Percentiles rank a stretch among this genome's conserved stretches.
These are phyloP conservation scores for Schoenoplectus triqueter DNA, from an alignment of 202 grass and related monocot genomes.

Conservation along the genomic window DNA sequence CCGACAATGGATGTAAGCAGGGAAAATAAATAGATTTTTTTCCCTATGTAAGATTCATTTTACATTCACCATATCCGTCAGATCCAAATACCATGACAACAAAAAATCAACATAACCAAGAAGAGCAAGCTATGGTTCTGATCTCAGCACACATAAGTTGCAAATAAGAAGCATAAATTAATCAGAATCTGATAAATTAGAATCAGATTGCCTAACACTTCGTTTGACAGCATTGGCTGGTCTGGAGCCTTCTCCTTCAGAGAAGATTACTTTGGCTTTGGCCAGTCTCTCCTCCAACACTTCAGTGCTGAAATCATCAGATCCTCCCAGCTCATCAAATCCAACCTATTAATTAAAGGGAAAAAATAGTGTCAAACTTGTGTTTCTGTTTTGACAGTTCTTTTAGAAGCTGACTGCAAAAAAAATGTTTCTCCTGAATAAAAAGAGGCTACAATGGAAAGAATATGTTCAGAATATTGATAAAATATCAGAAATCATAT, in stretches of 20 bases:
- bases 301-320: constrained; percentile 75
- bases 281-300: constrained; percentile 75
- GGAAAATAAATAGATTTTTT: constrained; percentile 18
- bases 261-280: constrained; percentile 68
- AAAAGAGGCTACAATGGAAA: background rate
- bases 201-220: constrained; percentile 66
- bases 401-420: background rate
- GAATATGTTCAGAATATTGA: background rate
- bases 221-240: constrained; percentile 52
- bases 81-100: constrained; percentile 16
- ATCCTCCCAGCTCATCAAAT: constrained; percentile 92
- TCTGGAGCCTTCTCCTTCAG: constrained; percentile 69
- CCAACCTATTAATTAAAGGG: constrained; percentile 57
- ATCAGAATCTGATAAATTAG: constrained; percentile 79
- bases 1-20: background rate
- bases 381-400: background rate
- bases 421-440: background rate
- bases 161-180: constrained; percentile 19
- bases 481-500: background rate
- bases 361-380: background rate
- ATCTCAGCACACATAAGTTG: background rate
- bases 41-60: constrained; percentile 26
- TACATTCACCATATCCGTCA: background rate
- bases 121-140: background rate
- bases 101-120: constrained; percentile 26